Evolutionary conservation across 108 stramenopile species (phyloP).

Genomic region (Cyclotella baltica): DNA sequence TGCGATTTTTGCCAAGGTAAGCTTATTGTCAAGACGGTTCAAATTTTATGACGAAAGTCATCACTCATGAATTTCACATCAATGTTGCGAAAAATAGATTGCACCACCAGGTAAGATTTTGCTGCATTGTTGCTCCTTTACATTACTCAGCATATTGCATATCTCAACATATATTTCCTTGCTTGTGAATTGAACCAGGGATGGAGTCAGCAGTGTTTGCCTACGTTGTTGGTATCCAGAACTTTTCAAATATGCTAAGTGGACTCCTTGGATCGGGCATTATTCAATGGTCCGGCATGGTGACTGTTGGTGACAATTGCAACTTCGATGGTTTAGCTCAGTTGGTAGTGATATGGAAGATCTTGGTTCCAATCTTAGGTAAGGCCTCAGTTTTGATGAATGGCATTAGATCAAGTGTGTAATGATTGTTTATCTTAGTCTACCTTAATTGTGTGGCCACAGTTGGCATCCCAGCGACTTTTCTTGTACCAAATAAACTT

Average conservation of each 20-base stretch:
- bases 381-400: too few species aligned
- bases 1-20: constrained; percentile 46
- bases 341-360: constrained; percentile 46
- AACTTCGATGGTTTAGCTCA: constrained; percentile 38
- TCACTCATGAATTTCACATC: background rate
- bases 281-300: constrained; percentile 53
- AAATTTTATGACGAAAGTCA: too few species aligned
- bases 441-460: too few species aligned
- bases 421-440: too few species aligned
- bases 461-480: constrained; percentile 38
- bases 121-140: background rate
- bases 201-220: constrained; percentile 60
- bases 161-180: background rate
- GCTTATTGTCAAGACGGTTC: background rate
- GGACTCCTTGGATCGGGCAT: constrained; percentile 52
- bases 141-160: too few species aligned
- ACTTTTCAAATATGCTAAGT: constrained; percentile 49
- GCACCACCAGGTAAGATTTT: constrained; percentile 8
- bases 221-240: constrained; percentile 52
- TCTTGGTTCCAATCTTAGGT: constrained; percentile 29
- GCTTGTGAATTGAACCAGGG: constrained; percentile 8
- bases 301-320: constrained; percentile 52
- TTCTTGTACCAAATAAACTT: constrained; percentile 37
- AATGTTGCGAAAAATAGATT: constrained; percentile 8
- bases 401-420: too few species aligned